These are phyloP conservation scores for Bretschneidera sinensis DNA, from an alignment of 345 rosid genomes.

Conservation along the genomic window DNA sequence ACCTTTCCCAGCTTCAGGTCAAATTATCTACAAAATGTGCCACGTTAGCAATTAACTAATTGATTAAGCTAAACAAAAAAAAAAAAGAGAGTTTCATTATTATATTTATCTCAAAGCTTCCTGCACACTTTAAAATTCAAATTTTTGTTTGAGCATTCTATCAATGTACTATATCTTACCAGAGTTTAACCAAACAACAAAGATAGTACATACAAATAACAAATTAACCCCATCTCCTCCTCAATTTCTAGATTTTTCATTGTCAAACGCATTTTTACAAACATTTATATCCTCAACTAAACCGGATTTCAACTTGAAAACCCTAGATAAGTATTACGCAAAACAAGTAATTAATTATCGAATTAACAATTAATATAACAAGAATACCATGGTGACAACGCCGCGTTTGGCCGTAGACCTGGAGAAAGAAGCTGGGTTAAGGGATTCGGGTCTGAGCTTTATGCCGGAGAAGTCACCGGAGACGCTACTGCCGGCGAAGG, in stretches of 20 bases:
- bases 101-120: too few species aligned
- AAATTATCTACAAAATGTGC: background rate
- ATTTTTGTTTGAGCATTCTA: background rate
- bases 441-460: conserved; percentile 41
- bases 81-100: too few species aligned
- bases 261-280: background rate
- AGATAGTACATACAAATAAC: background rate
- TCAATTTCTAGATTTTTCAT: background rate
- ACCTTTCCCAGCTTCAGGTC: too few species aligned
- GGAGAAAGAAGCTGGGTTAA: conserved; percentile 42
- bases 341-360: too few species aligned
- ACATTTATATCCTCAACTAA: too few species aligned
- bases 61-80: background rate
- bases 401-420: conserved; percentile 59
- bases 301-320: background rate
- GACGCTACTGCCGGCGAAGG: too few species aligned
- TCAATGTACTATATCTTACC: background rate
- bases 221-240: background rate
- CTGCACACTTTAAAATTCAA: too few species aligned
- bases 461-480: conserved; percentile 46
- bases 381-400: conserved; percentile 62
- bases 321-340: background rate
- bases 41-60: conserved; percentile 3
- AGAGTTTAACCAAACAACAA: background rate
- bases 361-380: conserved; percentile 8